Evolutionary conservation across 2,329 filamentous ascomycete genomes (phyloP).

Genomic region (Lithohypha guttulata): DNA sequence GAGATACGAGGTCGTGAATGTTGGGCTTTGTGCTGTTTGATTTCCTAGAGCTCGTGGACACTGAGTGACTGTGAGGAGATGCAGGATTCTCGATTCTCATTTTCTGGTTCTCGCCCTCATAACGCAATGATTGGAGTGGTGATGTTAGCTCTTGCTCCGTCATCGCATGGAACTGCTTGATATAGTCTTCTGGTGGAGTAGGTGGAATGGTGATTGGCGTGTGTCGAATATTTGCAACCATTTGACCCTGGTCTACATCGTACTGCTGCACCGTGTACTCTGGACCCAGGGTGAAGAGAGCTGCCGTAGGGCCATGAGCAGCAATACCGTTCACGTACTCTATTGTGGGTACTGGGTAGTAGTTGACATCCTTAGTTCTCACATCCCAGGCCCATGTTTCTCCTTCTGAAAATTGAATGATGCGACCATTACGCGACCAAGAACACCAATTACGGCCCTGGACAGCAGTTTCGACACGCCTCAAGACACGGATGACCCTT

Average conservation of each 20-base stretch:
- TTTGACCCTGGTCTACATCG: conserved; percentile 72
- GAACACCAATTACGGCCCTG: conserved; percentile 86
- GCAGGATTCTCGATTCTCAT: conserved; percentile 61
- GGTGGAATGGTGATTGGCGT: conserved; percentile 66
- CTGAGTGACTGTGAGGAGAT: conserved; percentile 46
- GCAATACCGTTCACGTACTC: conserved; percentile 72
- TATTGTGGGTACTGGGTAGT: conserved; percentile 74
- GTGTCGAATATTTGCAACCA: conserved; percentile 83
- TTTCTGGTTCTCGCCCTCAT: conserved; percentile 56
- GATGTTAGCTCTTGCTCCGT: conserved; percentile 66
- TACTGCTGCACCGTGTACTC: conserved; percentile 92
- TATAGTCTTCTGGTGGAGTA: conserved; percentile 58
- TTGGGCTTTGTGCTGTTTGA: conserved; percentile 37
- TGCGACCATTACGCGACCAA: conserved; percentile 96
- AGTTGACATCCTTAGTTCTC: conserved; percentile 91
- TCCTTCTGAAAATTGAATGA: conserved; percentile 85
- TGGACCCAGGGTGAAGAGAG: conserved; percentile 77
- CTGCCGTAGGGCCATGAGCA: conserved; percentile 82
- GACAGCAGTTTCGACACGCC: conserved; percentile 57
- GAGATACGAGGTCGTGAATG: conserved; percentile 27
- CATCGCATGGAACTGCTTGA: conserved; percentile 43
- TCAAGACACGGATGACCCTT: conserved; percentile 79
- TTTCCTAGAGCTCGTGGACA: conserved; percentile 50
- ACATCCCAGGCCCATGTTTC: conserved; percentile 96
- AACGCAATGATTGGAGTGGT: conserved; percentile 63